Conservation (phyloP, 768 basidiomycete genomes). For the Naganishia randhawae region DNA sequence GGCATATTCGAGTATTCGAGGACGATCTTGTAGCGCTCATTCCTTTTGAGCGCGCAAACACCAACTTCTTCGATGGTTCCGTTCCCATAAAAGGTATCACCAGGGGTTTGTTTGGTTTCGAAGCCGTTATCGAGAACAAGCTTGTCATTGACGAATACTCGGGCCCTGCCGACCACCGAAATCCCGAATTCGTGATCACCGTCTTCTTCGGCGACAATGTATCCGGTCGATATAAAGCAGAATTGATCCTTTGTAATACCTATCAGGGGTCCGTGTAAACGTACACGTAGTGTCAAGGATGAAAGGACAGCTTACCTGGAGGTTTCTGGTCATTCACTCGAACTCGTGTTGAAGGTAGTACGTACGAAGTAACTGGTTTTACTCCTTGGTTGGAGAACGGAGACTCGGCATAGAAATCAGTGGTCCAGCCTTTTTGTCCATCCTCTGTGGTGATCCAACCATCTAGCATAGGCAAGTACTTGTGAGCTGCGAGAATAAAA, state of each 20-base stretch:
- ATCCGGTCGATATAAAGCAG: conserved; percentile 53
- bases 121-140: conserved; percentile 41
- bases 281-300: conserved; percentile 56
- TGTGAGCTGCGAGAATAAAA: no score
- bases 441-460: conserved; percentile 56
- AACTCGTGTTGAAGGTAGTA: conserved; percentile 62
- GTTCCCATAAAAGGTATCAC: conserved; percentile 24
- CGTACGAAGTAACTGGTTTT: conserved; percentile 55
- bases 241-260: conserved; percentile 59
- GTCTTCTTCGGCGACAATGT: conserved; percentile 51
- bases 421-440: conserved; percentile 62
- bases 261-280: conserved; percentile 57
- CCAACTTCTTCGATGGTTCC: conserved; percentile 66
- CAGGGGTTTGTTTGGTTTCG: conserved; percentile 31
- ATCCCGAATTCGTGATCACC: conserved; percentile 56
- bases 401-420: conserved; percentile 63
- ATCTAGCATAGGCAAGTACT: conserved; percentile 65
- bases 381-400: conserved; percentile 52
- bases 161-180: conserved; percentile 33
- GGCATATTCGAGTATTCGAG: conserved; percentile 66
- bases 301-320: conserved; percentile 44
- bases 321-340: conserved; percentile 67
- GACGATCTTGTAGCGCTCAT: conserved; percentile 56
- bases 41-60: conserved; percentile 54
- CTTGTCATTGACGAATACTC: conserved; percentile 37